Evolutionary conservation across 108 stramenopile genomes (phyloP), one percentile per base, ranked within the genome.

Genomic region (Asterionellopsis glacialis): DNA sequence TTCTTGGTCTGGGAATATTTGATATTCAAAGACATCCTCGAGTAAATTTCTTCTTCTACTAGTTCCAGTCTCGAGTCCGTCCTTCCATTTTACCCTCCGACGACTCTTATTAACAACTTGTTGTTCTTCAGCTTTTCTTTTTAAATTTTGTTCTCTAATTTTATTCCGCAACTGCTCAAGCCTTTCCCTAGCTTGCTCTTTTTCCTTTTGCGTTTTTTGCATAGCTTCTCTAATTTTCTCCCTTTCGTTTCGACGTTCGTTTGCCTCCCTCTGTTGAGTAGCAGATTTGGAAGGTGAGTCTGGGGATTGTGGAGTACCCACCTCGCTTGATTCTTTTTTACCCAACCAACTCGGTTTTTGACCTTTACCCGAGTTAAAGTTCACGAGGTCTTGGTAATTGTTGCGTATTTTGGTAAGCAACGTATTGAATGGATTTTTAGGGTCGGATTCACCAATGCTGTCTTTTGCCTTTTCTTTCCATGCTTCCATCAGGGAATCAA

Each of bases 41-140:
- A 79, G 51, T 23, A 55, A 15, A 16, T 60, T 33, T 70, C 75
- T 51, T 45, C 73, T 73, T 12, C 51, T 45, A 11, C 61, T 55
- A 1, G 42, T 55, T 10, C 28, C 26, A 19, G 50, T 41, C 18
- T 56, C 57, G 27, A 73, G 45, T n/a, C 72, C 81, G 54, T 83
- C 81, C 40, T 79, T 79, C 77, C 81, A 83, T n/a, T 43, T 38
- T 0, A 83, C 74, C 42, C 39, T 27, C 15, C 59, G 64, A 13
- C 59, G 50, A 11, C 55, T 48, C 22, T 61, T 14, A 28, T 55
- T 45, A 48, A 19, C 19, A 5, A 2, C 47, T 9, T 48, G 47
- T 21, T 48, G 19, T 9, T 48, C 19, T 9, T 48, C 47, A 21
- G 21, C 47, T 9, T 48, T 48, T 16, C 47, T 16, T 21, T 48